phyloP scores from a whole-genome alignment of 2,329 filamentous ascomycete species.

The Colletotrichum lini region DNA sequence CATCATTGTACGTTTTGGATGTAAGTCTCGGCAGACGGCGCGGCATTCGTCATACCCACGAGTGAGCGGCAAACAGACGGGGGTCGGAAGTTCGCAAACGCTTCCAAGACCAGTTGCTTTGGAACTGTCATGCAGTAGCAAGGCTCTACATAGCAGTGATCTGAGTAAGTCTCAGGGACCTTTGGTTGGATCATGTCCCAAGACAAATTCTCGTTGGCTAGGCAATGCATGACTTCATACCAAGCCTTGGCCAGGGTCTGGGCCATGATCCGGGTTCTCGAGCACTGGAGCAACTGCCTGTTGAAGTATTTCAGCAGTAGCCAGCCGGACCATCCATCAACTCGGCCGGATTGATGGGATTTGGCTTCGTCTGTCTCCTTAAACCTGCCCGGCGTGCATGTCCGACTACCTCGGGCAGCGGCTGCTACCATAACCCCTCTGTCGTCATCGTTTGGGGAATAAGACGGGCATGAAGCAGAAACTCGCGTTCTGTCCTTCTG shows the following conservation, averaged over 20 bases:
- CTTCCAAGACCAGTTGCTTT: background rate
- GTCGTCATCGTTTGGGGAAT: background rate
- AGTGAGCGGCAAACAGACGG: background rate
- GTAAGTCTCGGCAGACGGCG: conserved; percentile 27
- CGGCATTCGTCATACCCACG: conserved; percentile 36
- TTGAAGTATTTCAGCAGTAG: background rate
- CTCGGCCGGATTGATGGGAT: too few relatives aligned
- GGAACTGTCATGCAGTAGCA: background rate
- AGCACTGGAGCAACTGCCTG: background rate
- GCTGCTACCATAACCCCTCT: background rate
- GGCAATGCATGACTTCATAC: conserved; percentile 39
- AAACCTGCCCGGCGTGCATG: background rate
- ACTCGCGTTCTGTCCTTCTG: background rate
- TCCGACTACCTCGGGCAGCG: background rate
- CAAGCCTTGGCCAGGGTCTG: conserved; percentile 17
- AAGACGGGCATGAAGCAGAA: background rate
- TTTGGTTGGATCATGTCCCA: background rate
- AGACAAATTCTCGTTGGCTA: background rate
- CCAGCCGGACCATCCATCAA: background rate
- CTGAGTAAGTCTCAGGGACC: background rate
- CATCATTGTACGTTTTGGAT: background rate
- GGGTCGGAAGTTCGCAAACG: background rate
- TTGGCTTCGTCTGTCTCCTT: background rate
- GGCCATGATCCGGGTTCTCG: conserved; percentile 11
- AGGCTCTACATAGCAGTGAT: too few relatives aligned